phyloP scores from a whole-genome alignment of 164 flowering plant genomes.

The Stephania yunnanensis region DNA sequence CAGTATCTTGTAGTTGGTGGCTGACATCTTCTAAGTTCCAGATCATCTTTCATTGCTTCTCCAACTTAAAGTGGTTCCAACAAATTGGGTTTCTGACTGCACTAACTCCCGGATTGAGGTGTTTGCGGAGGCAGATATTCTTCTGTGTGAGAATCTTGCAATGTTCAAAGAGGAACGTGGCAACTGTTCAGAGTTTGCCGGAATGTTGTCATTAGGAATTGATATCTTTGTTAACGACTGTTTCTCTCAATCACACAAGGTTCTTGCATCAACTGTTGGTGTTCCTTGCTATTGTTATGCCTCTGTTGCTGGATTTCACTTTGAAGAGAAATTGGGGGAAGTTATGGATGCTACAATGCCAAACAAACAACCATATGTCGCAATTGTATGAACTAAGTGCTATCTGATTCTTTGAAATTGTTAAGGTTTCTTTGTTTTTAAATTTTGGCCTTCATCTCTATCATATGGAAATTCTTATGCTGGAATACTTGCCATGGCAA shows the following conservation, averaged over 20 bases:
- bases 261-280: slow-evolving; percentile 86
- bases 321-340: slow-evolving; percentile 53
- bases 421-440: background rate
- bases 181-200: slow-evolving; percentile 52
- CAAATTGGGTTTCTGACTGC: slow-evolving; percentile 23
- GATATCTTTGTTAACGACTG: slow-evolving; percentile 88
- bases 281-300: slow-evolving; percentile 58
- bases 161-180: slow-evolving; percentile 52
- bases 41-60: slow-evolving; percentile 63
- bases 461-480: background rate
- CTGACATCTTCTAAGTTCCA: slow-evolving; percentile 27
- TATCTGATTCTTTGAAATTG: background rate
- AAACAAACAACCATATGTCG: slow-evolving; percentile 46
- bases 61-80: slow-evolving; percentile 44
- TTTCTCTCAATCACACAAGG: slow-evolving; percentile 68
- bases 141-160: slow-evolving; percentile 68
- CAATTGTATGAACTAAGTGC: slow-evolving; percentile 46
- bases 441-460: background rate
- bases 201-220: slow-evolving; percentile 50
- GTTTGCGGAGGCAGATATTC: slow-evolving; percentile 28
- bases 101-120: slow-evolving; percentile 22
- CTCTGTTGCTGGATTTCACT: slow-evolving; percentile 69
- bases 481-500: background rate
- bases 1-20: slow-evolving; percentile 12
- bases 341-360: slow-evolving; percentile 34